Conservation (phyloP, 129 eudicot species). For the Pulicaria dysenterica region DNA sequence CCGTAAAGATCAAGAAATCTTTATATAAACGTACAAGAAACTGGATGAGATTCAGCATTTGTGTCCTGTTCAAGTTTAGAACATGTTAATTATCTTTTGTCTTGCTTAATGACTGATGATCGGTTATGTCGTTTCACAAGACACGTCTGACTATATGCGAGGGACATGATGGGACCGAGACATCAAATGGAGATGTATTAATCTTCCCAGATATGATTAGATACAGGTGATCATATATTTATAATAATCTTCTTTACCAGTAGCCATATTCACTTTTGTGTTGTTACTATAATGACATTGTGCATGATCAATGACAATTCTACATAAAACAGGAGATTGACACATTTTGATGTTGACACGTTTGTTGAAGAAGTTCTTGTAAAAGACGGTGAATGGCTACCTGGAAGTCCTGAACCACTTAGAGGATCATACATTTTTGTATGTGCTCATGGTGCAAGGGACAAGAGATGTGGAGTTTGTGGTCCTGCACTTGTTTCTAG, state of each 20-base stretch:
- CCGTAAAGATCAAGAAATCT: background rate
- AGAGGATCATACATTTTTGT: slow-evolving; percentile 86
- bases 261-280: background rate
- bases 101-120: slow-evolving; percentile 28
- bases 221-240: slow-evolving; percentile 63
- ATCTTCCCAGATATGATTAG: slow-evolving; percentile 98
- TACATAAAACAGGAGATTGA: slow-evolving; percentile 71
- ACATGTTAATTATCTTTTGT: background rate
- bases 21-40: background rate
- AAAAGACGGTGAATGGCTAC: slow-evolving; percentile 93
- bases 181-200: slow-evolving; percentile 96
- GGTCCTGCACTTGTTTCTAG: slow-evolving; percentile 78
- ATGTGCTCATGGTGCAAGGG: slow-evolving; percentile 92
- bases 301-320: slow-evolving; percentile 6
- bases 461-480: slow-evolving; percentile 85
- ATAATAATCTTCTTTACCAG: background rate
- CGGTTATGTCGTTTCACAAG: slow-evolving; percentile 34
- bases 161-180: slow-evolving; percentile 98
- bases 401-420: slow-evolving; percentile 88
- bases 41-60: background rate
- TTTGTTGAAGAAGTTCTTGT: slow-evolving; percentile 98
- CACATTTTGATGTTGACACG: slow-evolving; percentile 94
- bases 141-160: slow-evolving; percentile 97
- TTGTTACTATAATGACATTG: background rate
- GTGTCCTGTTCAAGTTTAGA: slow-evolving; percentile 6